Evolutionary conservation across 139 green algal genomes (phyloP).

Genomic region (Chlorella sp.): DNA sequence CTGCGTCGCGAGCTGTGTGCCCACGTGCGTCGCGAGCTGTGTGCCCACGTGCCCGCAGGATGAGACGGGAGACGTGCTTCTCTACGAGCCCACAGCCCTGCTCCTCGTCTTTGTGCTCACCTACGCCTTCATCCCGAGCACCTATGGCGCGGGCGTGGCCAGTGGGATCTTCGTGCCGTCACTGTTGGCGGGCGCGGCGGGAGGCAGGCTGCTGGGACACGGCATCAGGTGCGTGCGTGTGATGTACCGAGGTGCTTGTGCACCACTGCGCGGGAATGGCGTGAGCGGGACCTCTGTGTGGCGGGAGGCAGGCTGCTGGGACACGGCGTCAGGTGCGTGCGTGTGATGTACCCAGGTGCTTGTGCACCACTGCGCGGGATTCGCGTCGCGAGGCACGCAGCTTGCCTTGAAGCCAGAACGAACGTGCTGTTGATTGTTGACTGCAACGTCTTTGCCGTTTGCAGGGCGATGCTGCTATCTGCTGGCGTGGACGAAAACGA

Average conservation of each 20-base stretch:
- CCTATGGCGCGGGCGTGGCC: constrained; percentile 62
- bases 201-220: constrained; percentile 52
- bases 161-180: constrained; percentile 72
- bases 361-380: too few relatives aligned
- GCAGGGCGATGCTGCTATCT: background rate
- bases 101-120: constrained; percentile 14
- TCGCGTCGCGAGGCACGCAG: too few relatives aligned
- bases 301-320: constrained; percentile 53
- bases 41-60: too few relatives aligned
- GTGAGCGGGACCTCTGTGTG: too few relatives aligned
- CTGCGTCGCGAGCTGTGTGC: too few relatives aligned
- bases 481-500: background rate
- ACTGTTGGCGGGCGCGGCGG: constrained; percentile 49
- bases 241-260: too few relatives aligned
- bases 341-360: too few relatives aligned
- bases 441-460: too few relatives aligned
- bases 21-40: too few relatives aligned
- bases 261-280: too few relatives aligned
- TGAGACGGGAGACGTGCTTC: background rate
- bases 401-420: too few relatives aligned
- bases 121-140: constrained; percentile 50
- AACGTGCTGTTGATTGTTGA: too few relatives aligned
- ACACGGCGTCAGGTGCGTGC: constrained; percentile 3
- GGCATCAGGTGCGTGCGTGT: background rate
- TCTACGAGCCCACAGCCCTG: background rate